These are phyloP conservation scores for Paraleonurus japonicus DNA, from an alignment of 257 asterid species.

Conservation along the genomic window DNA sequence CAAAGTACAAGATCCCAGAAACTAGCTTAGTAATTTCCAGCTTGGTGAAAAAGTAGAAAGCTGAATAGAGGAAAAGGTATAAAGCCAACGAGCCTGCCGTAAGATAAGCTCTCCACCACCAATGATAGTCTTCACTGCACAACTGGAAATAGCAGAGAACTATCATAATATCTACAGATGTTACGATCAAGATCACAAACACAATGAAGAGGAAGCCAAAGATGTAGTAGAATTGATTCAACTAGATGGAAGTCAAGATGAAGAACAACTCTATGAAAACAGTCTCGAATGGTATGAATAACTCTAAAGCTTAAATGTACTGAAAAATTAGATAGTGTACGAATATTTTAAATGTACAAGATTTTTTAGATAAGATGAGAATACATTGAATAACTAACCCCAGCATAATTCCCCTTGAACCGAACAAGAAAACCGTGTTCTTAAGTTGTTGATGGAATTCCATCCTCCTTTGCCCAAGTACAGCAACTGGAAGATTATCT, in stretches of 20 bases:
- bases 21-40: constrained; percentile 78
- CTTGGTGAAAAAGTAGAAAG: constrained; percentile 92
- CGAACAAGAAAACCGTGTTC: constrained; percentile 95
- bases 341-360: not conserved
- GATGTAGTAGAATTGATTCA: constrained; percentile 89
- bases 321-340: not conserved
- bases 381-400: constrained; percentile 48
- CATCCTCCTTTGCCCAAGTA: constrained; percentile 78
- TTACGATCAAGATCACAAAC: constrained; percentile 67
- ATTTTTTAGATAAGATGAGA: constrained; percentile 22
- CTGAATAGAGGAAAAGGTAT: constrained; percentile 80
- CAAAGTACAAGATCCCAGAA: constrained; percentile 80
- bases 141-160: constrained; percentile 94
- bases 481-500: constrained; percentile 94
- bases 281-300: constrained; percentile 89
- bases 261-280: constrained; percentile 89
- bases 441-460: constrained; percentile 61
- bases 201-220: constrained; percentile 91
- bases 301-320: constrained; percentile 69
- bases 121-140: constrained; percentile 85
- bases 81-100: constrained; percentile 88
- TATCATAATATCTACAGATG: constrained; percentile 77
- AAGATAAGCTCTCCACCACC: constrained; percentile 98
- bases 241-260: constrained; percentile 90
- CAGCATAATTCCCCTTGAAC: constrained; percentile 84